phyloP scores from a whole-genome alignment of 1,284 basidiomycete species.

The Sporisorium graminicola region DNA sequence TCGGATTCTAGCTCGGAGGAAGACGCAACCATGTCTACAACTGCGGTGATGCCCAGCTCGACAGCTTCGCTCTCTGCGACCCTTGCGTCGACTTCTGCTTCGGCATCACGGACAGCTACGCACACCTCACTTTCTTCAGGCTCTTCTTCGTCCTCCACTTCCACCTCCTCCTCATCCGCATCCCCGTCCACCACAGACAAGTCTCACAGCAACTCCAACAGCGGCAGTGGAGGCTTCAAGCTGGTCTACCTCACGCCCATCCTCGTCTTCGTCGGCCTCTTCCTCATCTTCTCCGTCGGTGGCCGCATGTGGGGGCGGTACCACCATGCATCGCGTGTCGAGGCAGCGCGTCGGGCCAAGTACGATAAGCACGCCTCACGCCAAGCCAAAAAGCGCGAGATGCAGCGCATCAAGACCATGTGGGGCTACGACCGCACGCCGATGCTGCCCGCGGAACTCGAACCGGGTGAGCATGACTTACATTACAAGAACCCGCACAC shows the following conservation, averaged over 20 bases:
- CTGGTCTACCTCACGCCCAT: conserved; percentile 56
- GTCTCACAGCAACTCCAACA: not conserved
- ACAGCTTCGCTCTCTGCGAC: not conserved
- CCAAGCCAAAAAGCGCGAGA: conserved; percentile 32
- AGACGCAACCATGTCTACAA: not conserved
- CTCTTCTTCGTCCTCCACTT: not conserved
- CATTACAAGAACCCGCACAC: conserved; percentile 24
- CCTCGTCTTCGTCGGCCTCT: conserved; percentile 48
- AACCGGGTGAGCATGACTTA: conserved; percentile 25
- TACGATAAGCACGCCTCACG: conserved; percentile 19
- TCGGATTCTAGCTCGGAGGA: not conserved
- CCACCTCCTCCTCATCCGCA: conserved; percentile 9
- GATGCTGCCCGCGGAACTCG: conserved; percentile 26
- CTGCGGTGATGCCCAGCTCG: not conserved
- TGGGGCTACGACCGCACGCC: conserved; percentile 40
- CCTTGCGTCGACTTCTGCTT: not conserved
- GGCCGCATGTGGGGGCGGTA: conserved; percentile 58
- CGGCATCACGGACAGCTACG: not conserved
- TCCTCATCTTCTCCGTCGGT: conserved; percentile 53
- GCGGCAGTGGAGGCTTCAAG: conserved; percentile 32
- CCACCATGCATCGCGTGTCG: conserved; percentile 44
- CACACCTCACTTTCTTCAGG: not conserved
- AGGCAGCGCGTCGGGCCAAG: conserved; percentile 19
- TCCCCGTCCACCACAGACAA: not conserved
- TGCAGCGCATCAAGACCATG: conserved; percentile 46